Base-by-base conservation (phyloP, 139 green algal species). In the Dunaliella sp. region DNA sequence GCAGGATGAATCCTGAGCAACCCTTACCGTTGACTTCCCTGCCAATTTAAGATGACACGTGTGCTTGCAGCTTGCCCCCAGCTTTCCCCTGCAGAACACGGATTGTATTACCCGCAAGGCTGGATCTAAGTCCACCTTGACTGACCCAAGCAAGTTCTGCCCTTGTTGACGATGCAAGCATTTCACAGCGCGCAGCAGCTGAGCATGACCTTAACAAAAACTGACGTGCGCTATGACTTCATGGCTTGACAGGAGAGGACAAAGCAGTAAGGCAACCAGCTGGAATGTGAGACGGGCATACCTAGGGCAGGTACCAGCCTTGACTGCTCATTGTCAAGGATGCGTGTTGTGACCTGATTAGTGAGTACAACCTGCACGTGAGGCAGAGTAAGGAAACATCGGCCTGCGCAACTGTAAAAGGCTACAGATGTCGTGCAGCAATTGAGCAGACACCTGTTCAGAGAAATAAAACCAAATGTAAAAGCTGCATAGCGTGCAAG, bases 291-390 rank as follows among this genome's bases (percentile, higher is more conserved):
- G n/a, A n/a, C n/a, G n/a, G n/a, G 31, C 77, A 73, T 57, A 93
- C 90, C 93, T 7, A 96, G 84, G 1, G 93, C 94, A 0, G 93
- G 93, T 36, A 96, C 87, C 79, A 96, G 86, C 77, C 90, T 91
- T 26, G 90, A 84, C 28, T 58, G 76, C 2, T 75, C 86, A 0
- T 89, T 83, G 1, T 88, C 89, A 73, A 37, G 16, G 32, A 95
- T 87, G 77, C 96, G 96, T 37, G 93, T 97, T 0, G 96, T 98
- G 2, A 98, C 93, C 81, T 98, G 96, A 82, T 97, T 96, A 82
- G 95, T 97, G 2, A 97, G 82, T 0, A 98, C 96, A 73, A 97
- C 93, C 91, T 94, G n/a, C n/a, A n/a, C n/a, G n/a, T n/a, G n/a
- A n/a, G n/a, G n/a, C n/a, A n/a, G n/a, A n/a, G n/a, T n/a, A n/a